A percentile compares a stretch with the other conserved stretches of the same genome.
Evolutionary conservation across 2,329 filamentous ascomycete genomes (phyloP).

Genomic region (Hansfordia pulvinata): DNA sequence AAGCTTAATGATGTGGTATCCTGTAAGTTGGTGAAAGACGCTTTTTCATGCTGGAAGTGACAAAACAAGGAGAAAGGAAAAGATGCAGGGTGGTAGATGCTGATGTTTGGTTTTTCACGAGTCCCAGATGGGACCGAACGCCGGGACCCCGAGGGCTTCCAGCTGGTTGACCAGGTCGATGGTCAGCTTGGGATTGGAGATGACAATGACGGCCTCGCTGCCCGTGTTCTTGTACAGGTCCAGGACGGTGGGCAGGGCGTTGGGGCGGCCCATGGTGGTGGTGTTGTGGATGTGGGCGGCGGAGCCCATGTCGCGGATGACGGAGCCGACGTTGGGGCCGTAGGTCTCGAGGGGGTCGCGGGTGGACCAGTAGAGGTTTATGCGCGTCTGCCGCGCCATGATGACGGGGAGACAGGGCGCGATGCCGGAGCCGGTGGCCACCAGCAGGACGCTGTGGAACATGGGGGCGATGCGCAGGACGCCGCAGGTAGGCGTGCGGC

Average conservation of each 20-base stretch:
- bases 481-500: slow-evolving; percentile 44
- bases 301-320: slow-evolving; percentile 14
- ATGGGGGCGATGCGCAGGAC: slow-evolving; percentile 43
- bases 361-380: slow-evolving; percentile 31
- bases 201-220: slow-evolving; percentile 19
- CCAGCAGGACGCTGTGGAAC: slow-evolving; percentile 41
- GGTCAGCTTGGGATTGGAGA: slow-evolving; percentile 19
- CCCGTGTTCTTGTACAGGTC: slow-evolving; percentile 11
- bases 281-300: slow-evolving; percentile 20
- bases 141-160: slow-evolving; percentile 16
- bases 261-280: slow-evolving; percentile 12
- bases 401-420: slow-evolving; percentile 34
- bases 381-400: background rate
- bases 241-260: slow-evolving; percentile 15
- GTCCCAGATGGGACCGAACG: slow-evolving; percentile 22
- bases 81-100: no score
- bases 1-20: no score
- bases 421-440: slow-evolving; percentile 51
- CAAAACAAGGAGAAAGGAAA: no score
- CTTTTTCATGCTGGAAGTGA: no score
- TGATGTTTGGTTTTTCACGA: no score
- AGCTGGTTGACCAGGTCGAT: slow-evolving; percentile 16
- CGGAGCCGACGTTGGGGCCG: slow-evolving; percentile 13
- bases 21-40: no score
- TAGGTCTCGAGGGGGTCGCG: slow-evolving; percentile 18